Conservation (phyloP, 2,329 filamentous ascomycete genomes). For the Hymenoscyphus fraxineus region DNA sequence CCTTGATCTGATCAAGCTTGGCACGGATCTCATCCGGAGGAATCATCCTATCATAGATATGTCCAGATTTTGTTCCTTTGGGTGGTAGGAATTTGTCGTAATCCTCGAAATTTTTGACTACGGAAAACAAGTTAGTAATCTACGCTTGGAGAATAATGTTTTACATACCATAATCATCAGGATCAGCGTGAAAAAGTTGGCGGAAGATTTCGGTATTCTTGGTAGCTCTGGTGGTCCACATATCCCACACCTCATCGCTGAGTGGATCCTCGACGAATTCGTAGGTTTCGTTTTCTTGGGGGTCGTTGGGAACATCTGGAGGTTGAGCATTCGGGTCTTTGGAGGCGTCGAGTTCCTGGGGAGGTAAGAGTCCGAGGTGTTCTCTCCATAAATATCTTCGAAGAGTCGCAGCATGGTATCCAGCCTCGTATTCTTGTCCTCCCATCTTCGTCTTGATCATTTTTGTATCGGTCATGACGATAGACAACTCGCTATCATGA, state of each 20-base stretch:
- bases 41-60: conserved; percentile 78
- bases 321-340: conserved; percentile 72
- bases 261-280: conserved; percentile 69
- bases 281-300: conserved; percentile 58
- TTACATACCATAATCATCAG: conserved; percentile 71
- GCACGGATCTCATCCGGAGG: conserved; percentile 67
- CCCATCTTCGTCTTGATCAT: conserved; percentile 71
- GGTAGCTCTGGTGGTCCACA: conserved; percentile 66
- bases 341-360: conserved; percentile 65
- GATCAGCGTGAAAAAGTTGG: conserved; percentile 82
- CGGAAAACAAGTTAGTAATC: background rate
- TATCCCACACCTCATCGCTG: conserved; percentile 60
- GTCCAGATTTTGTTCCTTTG: conserved; percentile 72
- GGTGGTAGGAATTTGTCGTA: conserved; percentile 76
- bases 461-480: conserved; percentile 82
- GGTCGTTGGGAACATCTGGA: conserved; percentile 65
- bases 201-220: conserved; percentile 72
- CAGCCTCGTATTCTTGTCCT: conserved; percentile 70
- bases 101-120: conserved; percentile 82
- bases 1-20: conserved; percentile 76
- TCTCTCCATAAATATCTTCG: conserved; percentile 84
- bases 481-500: conserved; percentile 86
- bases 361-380: conserved; percentile 75
- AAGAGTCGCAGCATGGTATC: conserved; percentile 77
- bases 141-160: conserved; percentile 4